A percentile compares a stretch with the other conserved stretches of the same genome.
Evolutionary conservation across 352 stramenopile genomes (phyloP).

Genomic region (Pythium phragmitis): DNA sequence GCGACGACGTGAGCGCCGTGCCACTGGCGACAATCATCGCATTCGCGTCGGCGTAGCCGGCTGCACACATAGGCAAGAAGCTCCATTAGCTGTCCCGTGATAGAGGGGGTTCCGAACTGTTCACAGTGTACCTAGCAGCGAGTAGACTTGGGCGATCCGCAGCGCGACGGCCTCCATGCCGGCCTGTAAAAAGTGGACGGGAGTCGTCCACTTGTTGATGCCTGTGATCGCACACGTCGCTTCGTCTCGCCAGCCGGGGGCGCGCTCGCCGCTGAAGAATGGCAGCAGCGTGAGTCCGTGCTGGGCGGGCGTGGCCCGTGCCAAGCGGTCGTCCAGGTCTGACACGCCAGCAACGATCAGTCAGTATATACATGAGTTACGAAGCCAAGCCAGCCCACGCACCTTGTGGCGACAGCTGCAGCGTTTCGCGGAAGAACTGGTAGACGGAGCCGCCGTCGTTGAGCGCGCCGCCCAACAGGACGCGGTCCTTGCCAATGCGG

Average conservation of each 20-base stretch:
- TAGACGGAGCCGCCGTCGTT: conserved; percentile 96
- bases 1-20: conserved; percentile 77
- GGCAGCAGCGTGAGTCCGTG: conserved; percentile 88
- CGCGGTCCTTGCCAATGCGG: conserved; percentile 75
- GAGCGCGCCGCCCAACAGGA: conserved; percentile 93
- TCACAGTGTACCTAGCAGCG: conserved; percentile 60
- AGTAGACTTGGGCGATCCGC: conserved; percentile 82
- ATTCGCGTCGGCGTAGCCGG: conserved; percentile 38
- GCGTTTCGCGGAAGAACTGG: conserved; percentile 85
- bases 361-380: conserved; percentile 16
- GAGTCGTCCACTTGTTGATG: conserved; percentile 89
- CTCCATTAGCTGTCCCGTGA: neutral
- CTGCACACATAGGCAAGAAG: conserved; percentile 14
- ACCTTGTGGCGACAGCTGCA: conserved; percentile 59
- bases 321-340: conserved; percentile 46
- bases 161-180: conserved; percentile 91
- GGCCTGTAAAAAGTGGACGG: conserved; percentile 87
- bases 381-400: neutral
- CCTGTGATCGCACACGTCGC: conserved; percentile 90
- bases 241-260: conserved; percentile 90
- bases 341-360: neutral
- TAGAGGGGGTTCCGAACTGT: neutral
- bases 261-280: conserved; percentile 92
- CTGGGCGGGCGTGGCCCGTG: conserved; percentile 34
- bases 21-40: conserved; percentile 74